Conservation (phyloP, 148 eudicot species). For the Rhododendron ferrugineum region DNA sequence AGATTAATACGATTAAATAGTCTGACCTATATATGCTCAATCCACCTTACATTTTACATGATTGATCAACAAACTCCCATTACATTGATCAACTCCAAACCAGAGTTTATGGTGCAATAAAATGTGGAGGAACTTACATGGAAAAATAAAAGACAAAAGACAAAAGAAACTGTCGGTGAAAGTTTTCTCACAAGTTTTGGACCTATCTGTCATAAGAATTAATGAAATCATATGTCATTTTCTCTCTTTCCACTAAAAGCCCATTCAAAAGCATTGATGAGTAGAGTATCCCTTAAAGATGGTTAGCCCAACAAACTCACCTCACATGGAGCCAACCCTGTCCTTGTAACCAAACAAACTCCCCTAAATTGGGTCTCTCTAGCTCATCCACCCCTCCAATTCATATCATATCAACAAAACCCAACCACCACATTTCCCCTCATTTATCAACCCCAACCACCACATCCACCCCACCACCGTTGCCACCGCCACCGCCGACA, state of each 20-base stretch:
- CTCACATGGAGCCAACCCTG: neutral
- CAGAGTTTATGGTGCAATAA: neutral
- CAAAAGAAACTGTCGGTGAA: neutral
- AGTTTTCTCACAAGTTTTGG: neutral
- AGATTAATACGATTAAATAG: neutral
- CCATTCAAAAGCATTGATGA: neutral
- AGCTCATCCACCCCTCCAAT: neutral
- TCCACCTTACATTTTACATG: neutral
- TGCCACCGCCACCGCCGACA: constrained; percentile 13
- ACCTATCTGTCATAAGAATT: constrained; percentile 3
- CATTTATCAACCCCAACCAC: neutral
- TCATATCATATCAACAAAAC: neutral
- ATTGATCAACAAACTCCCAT: neutral
- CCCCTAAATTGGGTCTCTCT: neutral
- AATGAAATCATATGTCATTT: neutral
- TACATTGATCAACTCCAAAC: neutral
- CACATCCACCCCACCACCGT: constrained; percentile 16
- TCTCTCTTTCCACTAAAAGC: neutral
- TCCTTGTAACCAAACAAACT: neutral
- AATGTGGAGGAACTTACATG: neutral
- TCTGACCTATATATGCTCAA: neutral
- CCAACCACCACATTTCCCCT: neutral
- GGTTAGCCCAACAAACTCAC: constrained; percentile 6
- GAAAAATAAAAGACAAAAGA: neutral
- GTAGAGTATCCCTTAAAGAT: neutral